phyloP scores from a whole-genome alignment of 2,329 filamentous ascomycete species.

The Calonectria hawksworthii region DNA sequence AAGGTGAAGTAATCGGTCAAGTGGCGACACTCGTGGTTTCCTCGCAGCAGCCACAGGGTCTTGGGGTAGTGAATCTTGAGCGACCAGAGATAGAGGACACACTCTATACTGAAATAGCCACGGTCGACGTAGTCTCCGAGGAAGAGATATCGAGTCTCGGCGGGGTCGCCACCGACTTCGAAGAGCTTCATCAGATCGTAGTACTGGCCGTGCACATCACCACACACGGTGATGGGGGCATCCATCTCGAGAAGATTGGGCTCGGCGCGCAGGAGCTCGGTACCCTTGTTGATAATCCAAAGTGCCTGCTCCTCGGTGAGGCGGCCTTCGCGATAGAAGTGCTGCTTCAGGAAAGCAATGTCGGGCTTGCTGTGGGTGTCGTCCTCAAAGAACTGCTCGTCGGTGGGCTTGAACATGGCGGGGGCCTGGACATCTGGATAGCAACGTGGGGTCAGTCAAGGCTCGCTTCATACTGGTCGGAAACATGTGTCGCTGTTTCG shows the following conservation, averaged over 20 bases:
- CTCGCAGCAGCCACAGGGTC: slow-evolving; percentile 94
- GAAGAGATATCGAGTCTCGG: slow-evolving; percentile 97
- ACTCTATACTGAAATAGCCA: slow-evolving; percentile 99
- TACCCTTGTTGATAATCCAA: slow-evolving; percentile 92
- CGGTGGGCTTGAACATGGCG: slow-evolving; percentile 90
- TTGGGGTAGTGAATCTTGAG: slow-evolving; percentile 99
- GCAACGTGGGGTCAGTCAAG: slow-evolving; percentile 37
- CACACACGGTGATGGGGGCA: slow-evolving; percentile 97
- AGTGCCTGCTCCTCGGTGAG: slow-evolving; percentile 97
- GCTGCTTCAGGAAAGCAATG: slow-evolving; percentile 95
- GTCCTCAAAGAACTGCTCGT: slow-evolving; percentile 95
- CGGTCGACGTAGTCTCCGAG: slow-evolving; percentile 98
- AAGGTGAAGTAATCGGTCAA: slow-evolving; percentile 99
- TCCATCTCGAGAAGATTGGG: slow-evolving; percentile 99
- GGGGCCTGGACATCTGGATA: slow-evolving; percentile 93
- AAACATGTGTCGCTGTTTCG: not conserved
- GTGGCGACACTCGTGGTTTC: slow-evolving; percentile 98
- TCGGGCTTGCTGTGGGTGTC: slow-evolving; percentile 90
- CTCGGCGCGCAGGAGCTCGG: slow-evolving; percentile 88
- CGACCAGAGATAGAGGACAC: slow-evolving; percentile 96
- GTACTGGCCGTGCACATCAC: slow-evolving; percentile 98
- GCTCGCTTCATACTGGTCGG: slow-evolving; percentile 11
- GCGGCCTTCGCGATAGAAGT: slow-evolving; percentile 97
- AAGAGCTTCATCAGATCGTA: slow-evolving; percentile 99
- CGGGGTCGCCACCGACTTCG: slow-evolving; percentile 95